Evolutionary conservation across 2,329 filamentous ascomycete species (phyloP).

Genomic region (Fusarium verrucosum): DNA sequence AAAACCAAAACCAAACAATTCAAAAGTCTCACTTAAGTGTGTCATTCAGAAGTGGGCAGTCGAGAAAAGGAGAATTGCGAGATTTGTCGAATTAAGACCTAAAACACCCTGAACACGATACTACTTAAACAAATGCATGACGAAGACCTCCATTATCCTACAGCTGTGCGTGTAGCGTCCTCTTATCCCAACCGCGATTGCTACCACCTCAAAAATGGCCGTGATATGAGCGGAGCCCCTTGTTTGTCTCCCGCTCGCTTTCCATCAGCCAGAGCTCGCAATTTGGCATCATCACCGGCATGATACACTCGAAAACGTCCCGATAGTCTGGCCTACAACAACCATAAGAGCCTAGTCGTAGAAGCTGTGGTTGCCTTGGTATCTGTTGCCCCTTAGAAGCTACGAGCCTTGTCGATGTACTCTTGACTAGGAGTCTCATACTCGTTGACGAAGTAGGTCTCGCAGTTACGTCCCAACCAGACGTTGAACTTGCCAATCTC

Average conservation of each 20-base stretch:
- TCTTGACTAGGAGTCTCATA: constrained; percentile 78
- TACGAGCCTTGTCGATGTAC: constrained; percentile 74
- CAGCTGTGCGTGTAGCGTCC: constrained; percentile 16
- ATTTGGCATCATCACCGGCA: not conserved
- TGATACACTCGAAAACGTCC: not conserved
- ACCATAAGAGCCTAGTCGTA: not conserved
- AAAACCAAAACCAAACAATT: constrained; percentile 5
- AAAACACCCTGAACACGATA: constrained; percentile 9
- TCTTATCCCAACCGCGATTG: constrained; percentile 14
- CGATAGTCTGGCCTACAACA: not conserved
- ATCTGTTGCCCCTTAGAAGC: constrained; percentile 46
- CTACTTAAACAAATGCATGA: constrained; percentile 20
- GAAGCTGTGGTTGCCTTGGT: not conserved
- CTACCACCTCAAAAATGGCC: constrained; percentile 8
- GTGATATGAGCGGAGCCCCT: not conserved
- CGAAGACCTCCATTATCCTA: constrained; percentile 35
- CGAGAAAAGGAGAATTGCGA: not conserved
- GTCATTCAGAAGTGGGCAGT: not conserved
- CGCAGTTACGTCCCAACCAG: constrained; percentile 82
- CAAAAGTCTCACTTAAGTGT: constrained; percentile 1
- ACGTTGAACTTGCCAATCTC: constrained; percentile 86
- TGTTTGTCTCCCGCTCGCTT: not conserved
- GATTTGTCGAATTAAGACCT: not conserved
- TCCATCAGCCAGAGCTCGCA: not conserved
- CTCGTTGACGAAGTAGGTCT: constrained; percentile 78